Conservation (phyloP, 345 rosid species). For the Euphorbia lathyris region DNA sequence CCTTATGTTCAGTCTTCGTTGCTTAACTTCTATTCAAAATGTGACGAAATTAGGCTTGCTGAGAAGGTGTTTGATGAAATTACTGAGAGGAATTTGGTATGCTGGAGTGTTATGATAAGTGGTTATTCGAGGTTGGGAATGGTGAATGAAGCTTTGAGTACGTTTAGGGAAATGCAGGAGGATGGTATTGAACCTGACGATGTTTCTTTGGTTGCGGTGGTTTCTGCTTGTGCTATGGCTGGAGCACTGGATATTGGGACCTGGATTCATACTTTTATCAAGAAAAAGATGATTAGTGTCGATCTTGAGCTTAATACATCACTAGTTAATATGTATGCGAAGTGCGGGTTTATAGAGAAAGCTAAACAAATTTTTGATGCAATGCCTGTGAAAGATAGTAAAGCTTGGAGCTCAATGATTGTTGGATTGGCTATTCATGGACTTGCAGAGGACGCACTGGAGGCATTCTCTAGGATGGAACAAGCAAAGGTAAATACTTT, state of each 20-base stretch:
- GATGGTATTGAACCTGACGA: slow-evolving; percentile 21
- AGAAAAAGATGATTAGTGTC: slow-evolving; percentile 9
- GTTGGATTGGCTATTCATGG: slow-evolving; percentile 20
- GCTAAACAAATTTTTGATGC: slow-evolving; percentile 19
- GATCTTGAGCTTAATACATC: slow-evolving; percentile 22
- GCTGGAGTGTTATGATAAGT: slow-evolving; percentile 20
- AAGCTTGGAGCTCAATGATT: slow-evolving; percentile 25
- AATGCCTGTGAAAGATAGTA: slow-evolving; percentile 18
- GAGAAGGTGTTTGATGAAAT: slow-evolving; percentile 20
- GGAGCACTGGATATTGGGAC: slow-evolving; percentile 26
- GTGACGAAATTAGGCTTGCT: slow-evolving; percentile 16
- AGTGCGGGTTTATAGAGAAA: slow-evolving; percentile 24
- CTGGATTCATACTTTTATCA: slow-evolving; percentile 16
- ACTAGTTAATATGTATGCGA: slow-evolving; percentile 18
- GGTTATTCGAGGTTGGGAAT: slow-evolving; percentile 23
- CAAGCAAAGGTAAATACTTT: slow-evolving; percentile 17
- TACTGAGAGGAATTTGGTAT: slow-evolving; percentile 21
- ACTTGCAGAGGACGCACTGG: slow-evolving; percentile 19
- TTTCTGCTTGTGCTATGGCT: slow-evolving; percentile 21
- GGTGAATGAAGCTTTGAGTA: slow-evolving; percentile 21
- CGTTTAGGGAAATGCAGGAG: slow-evolving; percentile 22
- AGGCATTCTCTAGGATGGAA: slow-evolving; percentile 12
- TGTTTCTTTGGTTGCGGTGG: slow-evolving; percentile 15
- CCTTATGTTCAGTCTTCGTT: slow-evolving; percentile 16
- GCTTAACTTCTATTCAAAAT: slow-evolving; percentile 11